Percentiles rank a stretch among this genome's conserved stretches.
Conservation (phyloP, 1,284 basidiomycete genomes). For the Meira nashicola region DNA sequence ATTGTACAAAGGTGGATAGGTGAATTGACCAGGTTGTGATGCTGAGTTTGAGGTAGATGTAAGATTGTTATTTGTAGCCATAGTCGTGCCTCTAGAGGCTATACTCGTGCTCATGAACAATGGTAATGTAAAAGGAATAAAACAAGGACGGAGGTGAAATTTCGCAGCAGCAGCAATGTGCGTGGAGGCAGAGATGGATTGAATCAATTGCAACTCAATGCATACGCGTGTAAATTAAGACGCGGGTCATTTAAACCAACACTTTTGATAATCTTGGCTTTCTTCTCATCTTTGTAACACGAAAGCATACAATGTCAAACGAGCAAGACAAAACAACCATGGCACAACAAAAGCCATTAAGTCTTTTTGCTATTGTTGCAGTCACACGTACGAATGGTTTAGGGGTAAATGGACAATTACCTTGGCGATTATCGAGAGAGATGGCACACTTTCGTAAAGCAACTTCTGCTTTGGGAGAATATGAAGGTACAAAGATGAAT, state of each 20-base stretch:
- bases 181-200: too few species aligned
- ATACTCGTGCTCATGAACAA: too few species aligned
- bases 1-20: constrained; percentile 56
- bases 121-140: too few species aligned
- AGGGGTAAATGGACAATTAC: constrained; percentile 68
- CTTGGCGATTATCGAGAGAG: constrained; percentile 84
- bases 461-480: constrained; percentile 53
- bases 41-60: too few species aligned
- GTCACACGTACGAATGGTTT: constrained; percentile 84
- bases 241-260: too few species aligned
- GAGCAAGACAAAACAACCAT: background rate
- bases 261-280: too few species aligned
- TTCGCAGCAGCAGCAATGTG: too few species aligned
- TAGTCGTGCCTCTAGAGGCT: too few species aligned
- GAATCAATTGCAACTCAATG: too few species aligned
- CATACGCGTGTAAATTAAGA: too few species aligned
- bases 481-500: constrained; percentile 59
- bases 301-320: background rate
- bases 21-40: background rate
- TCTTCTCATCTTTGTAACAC: background rate
- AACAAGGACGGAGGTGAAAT: too few species aligned
- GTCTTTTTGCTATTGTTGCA: constrained; percentile 83
- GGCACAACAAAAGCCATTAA: constrained; percentile 17
- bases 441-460: constrained; percentile 87
- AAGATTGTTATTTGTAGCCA: too few species aligned